Evolutionary conservation across 371 early-diverging fungal species (phyloP), one percentile per base, ranked within the genome.

Genomic region (Lichtheimia corymbifera): DNA sequence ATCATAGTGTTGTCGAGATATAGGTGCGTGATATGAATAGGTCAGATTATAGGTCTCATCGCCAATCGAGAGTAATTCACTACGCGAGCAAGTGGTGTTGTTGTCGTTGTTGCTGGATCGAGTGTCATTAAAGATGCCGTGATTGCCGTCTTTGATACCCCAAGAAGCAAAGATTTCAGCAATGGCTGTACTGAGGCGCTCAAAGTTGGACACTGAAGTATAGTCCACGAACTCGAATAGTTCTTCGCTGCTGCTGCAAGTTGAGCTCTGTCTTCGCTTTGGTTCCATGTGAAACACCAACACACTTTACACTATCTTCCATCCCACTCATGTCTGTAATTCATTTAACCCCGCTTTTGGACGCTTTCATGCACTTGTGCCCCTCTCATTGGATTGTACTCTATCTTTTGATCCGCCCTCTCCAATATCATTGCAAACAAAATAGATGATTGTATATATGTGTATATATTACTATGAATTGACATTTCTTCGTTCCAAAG

Each of bases 141-240:
- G 59, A 5, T 70, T 47, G 15, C 82, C 85, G 53, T 81, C 75
- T 64, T 74, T 75, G 14, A 88, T 55, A 9, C 73, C 78, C 88
- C 88, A 90, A 35, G 70, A 57, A 54, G 59, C 57, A 18, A 91
- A 56, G 44, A 73, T 71, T 53, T 72, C 68, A 60, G 89, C 91
- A 40, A 89, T 73, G 1, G 77, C 70, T 3, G 84, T 78, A 3
- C 83, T 70, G 41, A 88, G 79, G 45, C 79, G 72, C 58, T 89
- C 91, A 68, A 85, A 82, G 35, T 83, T 71, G 15, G 89, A 86
- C 1, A 85, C 89, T 5, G 89, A 78, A 2, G 88, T 88, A 64
- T 85, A 89, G 68, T 90, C 91, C 6, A 91, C 88, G 49, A 91
- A 86, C 59, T 90, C 91, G 69, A 87, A 91, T 52, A 79, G 73